Percentiles rank a stretch among this genome's conserved stretches.
Conservation (phyloP, 352 stramenopile species). For the Globisporangium heterothallicum region DNA sequence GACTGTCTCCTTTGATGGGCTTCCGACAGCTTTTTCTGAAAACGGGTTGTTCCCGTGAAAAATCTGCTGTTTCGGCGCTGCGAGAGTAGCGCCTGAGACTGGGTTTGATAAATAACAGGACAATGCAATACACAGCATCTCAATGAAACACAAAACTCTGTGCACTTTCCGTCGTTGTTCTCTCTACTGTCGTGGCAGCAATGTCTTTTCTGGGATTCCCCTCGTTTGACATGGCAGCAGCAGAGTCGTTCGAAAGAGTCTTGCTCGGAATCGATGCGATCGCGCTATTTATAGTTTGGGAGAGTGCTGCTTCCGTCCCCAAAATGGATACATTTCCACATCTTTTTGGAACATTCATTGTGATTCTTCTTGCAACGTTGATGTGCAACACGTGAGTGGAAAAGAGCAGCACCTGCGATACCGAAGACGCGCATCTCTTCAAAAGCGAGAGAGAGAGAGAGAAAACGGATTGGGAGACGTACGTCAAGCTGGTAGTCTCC, state of each 20-base stretch:
- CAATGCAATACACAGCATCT: conserved; percentile 19
- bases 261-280: too few species aligned
- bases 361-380: neutral
- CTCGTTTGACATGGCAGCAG: too few species aligned
- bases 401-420: neutral
- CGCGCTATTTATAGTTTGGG: too few species aligned
- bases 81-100: conserved; percentile 5
- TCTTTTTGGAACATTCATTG: neutral
- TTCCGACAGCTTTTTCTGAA: conserved; percentile 7
- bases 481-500: too few species aligned
- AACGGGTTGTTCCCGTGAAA: conserved; percentile 5
- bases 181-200: too few species aligned
- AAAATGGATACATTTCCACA: conserved; percentile 7
- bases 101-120: conserved; percentile 25
- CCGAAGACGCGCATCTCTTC: neutral
- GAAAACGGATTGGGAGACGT: neutral
- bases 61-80: conserved; percentile 6
- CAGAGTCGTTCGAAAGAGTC: too few species aligned
- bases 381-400: too few species aligned
- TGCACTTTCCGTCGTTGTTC: too few species aligned
- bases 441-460: neutral
- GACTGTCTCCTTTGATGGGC: conserved; percentile 5
- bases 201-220: too few species aligned
- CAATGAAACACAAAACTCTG: neutral
- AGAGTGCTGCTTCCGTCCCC: neutral